These are phyloP conservation scores for Paecilomyces niveus DNA, from an alignment of 2,329 filamentous ascomycete species.

Conservation along the genomic window DNA sequence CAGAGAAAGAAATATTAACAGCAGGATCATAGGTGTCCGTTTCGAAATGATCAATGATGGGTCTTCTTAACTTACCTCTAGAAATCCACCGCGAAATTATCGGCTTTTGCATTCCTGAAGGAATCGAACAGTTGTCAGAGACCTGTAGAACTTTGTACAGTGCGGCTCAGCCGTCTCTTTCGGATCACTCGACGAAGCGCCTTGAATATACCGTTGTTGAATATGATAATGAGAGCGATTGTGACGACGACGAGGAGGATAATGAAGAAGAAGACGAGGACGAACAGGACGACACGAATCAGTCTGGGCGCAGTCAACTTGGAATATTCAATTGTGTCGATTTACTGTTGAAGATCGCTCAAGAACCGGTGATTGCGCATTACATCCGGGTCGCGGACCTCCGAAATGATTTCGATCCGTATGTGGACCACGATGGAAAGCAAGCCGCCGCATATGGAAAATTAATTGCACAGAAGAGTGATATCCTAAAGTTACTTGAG, in stretches of 20 bases:
- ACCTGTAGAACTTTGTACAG: not conserved
- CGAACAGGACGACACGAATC: not conserved
- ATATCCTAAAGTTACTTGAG: not conserved
- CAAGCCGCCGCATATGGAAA: not conserved
- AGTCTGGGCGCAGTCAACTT: not conserved
- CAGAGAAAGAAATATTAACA: not conserved
- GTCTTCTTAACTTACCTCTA: not conserved
- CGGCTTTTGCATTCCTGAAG: not conserved
- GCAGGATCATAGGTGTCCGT: not conserved
- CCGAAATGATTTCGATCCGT: not conserved
- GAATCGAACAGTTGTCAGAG: not conserved
- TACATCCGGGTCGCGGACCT: not conserved
- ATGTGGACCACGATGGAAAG: not conserved
- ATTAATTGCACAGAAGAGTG: not conserved
- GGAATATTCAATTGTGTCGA: not conserved
- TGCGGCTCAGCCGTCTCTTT: not conserved
- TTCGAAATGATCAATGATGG: not conserved
- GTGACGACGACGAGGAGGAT: too few species aligned
- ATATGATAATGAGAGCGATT: not conserved
- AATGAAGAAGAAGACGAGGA: not conserved
- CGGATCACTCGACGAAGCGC: not conserved
- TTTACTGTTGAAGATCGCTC: not conserved
- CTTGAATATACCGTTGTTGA: not conserved
- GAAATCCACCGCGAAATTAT: not conserved
- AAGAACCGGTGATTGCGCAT: not conserved